These are phyloP conservation scores for Erysimum cheiranthoides DNA, from an alignment of 345 rosid species.

Conservation along the genomic window DNA sequence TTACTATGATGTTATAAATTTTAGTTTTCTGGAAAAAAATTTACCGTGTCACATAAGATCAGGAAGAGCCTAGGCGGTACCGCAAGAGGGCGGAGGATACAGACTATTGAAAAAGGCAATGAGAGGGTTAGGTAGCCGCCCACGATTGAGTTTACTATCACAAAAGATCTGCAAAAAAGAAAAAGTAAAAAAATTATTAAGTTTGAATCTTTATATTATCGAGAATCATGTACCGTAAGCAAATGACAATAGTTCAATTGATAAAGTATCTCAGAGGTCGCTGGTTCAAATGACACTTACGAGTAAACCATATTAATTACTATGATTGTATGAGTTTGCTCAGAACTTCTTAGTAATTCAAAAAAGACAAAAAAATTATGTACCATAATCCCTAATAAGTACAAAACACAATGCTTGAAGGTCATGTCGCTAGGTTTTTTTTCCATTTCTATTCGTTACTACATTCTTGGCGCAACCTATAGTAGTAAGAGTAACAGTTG, in stretches of 20 bases:
- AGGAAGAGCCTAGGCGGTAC: constrained; percentile 63
- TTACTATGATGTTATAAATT: background rate
- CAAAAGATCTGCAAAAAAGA: constrained; percentile 57
- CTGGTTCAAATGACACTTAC: too few species aligned
- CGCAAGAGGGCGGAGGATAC: constrained; percentile 70
- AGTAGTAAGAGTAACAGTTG: background rate
- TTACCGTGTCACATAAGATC: constrained; percentile 67
- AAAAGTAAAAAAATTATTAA: too few species aligned
- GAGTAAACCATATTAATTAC: too few species aligned
- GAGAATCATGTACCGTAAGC: background rate
- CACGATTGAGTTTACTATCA: constrained; percentile 65
- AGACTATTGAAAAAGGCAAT: constrained; percentile 71
- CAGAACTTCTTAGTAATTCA: too few species aligned
- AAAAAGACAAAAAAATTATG: too few species aligned
- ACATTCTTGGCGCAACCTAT: background rate
- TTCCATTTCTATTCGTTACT: background rate
- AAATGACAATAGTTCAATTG: too few species aligned
- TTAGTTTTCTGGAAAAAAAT: background rate
- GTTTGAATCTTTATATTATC: background rate
- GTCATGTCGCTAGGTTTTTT: background rate
- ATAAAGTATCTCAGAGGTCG: too few species aligned
- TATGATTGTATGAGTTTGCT: too few species aligned
- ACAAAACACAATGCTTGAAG: background rate
- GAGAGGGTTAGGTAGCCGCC: constrained; percentile 74
- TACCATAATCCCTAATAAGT: background rate